Percentiles rank a stretch among this genome's conserved stretches.
Evolutionary conservation across 148 eudicot genomes (phyloP).

Genomic region (Chenopodium suecicum): DNA sequence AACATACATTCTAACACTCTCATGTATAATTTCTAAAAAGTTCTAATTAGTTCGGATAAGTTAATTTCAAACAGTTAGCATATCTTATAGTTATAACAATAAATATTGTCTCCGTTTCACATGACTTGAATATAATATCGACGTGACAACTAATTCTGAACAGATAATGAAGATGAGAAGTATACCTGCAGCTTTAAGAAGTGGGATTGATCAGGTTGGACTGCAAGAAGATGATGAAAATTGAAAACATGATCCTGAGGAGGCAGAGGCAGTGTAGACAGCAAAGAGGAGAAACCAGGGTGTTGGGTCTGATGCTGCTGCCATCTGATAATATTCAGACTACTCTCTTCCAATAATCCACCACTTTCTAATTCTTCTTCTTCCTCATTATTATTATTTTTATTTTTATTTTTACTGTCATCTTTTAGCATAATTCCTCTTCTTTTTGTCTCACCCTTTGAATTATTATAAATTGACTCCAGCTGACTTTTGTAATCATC

Average conservation of each 20-base stretch:
- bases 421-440: background rate
- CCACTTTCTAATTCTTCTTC: background rate
- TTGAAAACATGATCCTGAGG: slow-evolving; percentile 11
- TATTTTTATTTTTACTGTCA: background rate
- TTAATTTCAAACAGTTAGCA: no score
- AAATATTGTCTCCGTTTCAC: background rate
- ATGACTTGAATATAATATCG: background rate
- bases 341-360: slow-evolving; percentile 7
- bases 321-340: slow-evolving; percentile 31
- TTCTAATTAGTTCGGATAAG: no score
- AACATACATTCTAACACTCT: no score
- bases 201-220: slow-evolving; percentile 9
- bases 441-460: slow-evolving; percentile 18
- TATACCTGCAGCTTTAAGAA: slow-evolving; percentile 20
- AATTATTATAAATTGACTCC: slow-evolving; percentile 30
- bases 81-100: no score
- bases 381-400: background rate
- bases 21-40: no score
- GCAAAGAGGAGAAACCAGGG: background rate
- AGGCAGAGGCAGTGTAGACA: slow-evolving; percentile 4
- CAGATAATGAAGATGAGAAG: background rate
- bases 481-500: slow-evolving; percentile 31
- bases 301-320: slow-evolving; percentile 19
- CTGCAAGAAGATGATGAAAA: background rate
- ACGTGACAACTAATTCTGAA: background rate